phyloP scores from a whole-genome alignment of 257 asterid genomes.

The Scutellaria barbata region DNA sequence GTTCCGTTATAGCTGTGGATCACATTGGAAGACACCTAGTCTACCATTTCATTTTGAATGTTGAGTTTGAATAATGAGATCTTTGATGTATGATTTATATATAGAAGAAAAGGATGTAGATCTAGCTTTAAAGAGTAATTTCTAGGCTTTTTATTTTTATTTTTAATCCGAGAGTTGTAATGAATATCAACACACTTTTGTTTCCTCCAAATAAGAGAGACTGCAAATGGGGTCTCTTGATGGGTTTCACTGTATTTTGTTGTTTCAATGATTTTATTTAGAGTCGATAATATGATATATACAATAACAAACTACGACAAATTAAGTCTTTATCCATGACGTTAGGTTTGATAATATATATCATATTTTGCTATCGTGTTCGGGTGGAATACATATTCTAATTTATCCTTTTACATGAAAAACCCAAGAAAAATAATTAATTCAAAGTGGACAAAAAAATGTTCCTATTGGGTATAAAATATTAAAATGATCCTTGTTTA shows the following conservation, averaged over 20 bases:
- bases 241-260: background rate
- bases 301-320: too few relatives aligned
- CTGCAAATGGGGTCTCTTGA: background rate
- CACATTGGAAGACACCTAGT: background rate
- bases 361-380: too few relatives aligned
- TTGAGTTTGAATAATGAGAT: constrained; percentile 23
- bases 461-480: constrained; percentile 10
- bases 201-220: constrained; percentile 10
- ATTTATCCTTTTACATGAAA: too few relatives aligned
- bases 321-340: too few relatives aligned
- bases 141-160: background rate
- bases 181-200: constrained; percentile 8
- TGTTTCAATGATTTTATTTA: too few relatives aligned
- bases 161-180: constrained; percentile 30
- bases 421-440: background rate
- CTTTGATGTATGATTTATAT: constrained; percentile 39
- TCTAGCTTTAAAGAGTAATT: constrained; percentile 6
- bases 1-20: constrained; percentile 18
- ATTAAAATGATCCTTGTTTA: constrained; percentile 19
- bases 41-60: background rate
- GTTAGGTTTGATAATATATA: too few relatives aligned
- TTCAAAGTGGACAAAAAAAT: background rate
- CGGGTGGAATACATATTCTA: too few relatives aligned
- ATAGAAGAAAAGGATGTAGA: constrained; percentile 29
- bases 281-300: too few relatives aligned